A percentile compares a stretch with the other conserved stretches of the same genome.
These are phyloP conservation scores for Calonectria pseudoturangicola DNA, from an alignment of 2,329 filamentous ascomycete genomes.

Conservation along the genomic window DNA sequence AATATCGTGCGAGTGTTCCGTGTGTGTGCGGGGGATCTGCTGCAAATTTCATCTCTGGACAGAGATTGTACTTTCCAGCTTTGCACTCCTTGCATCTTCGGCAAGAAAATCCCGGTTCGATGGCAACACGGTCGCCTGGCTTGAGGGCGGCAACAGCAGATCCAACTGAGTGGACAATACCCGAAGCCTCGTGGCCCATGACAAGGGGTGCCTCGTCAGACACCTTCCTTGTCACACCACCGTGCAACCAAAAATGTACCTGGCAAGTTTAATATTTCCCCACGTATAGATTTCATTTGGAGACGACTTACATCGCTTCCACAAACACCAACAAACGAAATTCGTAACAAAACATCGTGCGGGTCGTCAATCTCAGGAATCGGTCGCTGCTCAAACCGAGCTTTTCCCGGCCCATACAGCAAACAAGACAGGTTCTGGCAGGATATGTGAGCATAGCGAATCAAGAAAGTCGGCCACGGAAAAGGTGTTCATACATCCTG, in stretches of 20 bases:
- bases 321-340: constrained; percentile 15
- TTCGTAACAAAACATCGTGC: constrained; percentile 15
- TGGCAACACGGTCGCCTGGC: constrained; percentile 88
- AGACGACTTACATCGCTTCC: constrained; percentile 1
- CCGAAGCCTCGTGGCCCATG: constrained; percentile 81
- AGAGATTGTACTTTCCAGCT: constrained; percentile 91
- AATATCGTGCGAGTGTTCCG: constrained; percentile 92
- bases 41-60: constrained; percentile 89
- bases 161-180: constrained; percentile 83
- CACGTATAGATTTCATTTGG: no score
- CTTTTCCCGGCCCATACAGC: constrained; percentile 3
- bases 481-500: background rate
- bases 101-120: constrained; percentile 93
- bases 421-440: constrained; percentile 2
- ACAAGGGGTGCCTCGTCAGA: constrained; percentile 87
- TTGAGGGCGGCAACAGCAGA: constrained; percentile 76
- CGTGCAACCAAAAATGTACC: constrained; percentile 90
- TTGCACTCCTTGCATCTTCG: constrained; percentile 86
- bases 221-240: constrained; percentile 86
- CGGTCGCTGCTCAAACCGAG: constrained; percentile 6
- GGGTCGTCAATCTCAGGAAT: constrained; percentile 6
- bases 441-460: background rate
- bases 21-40: constrained; percentile 72
- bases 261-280: constrained; percentile 58
- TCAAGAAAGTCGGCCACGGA: no score